Conservation (phyloP, 1,284 basidiomycete genomes). For the Vanrija sp. region DNA sequence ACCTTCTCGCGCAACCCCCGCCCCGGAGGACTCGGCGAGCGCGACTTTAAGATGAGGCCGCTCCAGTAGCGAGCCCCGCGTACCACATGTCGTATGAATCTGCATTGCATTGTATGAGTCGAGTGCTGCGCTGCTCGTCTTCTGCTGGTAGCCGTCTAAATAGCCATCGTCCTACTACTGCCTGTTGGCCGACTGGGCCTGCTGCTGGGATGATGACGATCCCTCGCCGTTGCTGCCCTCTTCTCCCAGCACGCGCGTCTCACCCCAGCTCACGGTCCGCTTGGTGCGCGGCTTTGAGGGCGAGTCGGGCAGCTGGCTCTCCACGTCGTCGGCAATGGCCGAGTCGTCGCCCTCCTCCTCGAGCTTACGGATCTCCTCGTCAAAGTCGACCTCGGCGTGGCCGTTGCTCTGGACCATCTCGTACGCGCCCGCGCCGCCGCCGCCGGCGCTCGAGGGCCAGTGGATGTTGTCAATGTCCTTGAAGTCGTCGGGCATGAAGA, state of each 20-base stretch:
- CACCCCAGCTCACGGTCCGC: conserved; percentile 42
- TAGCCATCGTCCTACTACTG: too few relatives aligned
- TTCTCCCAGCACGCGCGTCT: conserved; percentile 43
- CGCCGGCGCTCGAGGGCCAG: conserved; percentile 22
- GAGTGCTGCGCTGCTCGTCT: too few relatives aligned
- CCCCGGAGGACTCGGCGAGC: conserved; percentile 18
- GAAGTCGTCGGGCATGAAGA: conserved; percentile 76
- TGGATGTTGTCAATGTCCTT: conserved; percentile 58
- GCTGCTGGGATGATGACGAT: background rate
- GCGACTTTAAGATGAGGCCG: background rate
- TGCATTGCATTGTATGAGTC: too few relatives aligned
- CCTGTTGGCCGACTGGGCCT: too few relatives aligned
- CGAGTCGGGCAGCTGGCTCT: conserved; percentile 7
- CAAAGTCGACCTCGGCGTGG: conserved; percentile 35
- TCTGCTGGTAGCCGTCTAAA: too few relatives aligned
- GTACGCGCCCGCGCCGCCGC: conserved; percentile 24
- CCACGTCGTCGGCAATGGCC: conserved; percentile 20
- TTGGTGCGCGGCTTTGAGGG: conserved; percentile 17
- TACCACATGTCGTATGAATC: too few relatives aligned
- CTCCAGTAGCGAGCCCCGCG: too few relatives aligned
- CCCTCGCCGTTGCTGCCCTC: background rate
- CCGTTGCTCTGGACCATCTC: conserved; percentile 30
- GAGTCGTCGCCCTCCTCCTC: conserved; percentile 28
- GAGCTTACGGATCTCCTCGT: conserved; percentile 48
- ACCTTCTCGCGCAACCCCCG: conserved; percentile 30